Evolutionary conservation across 495 filamentous ascomycete genomes (phyloP), one percentile per base, ranked within the genome.

Genomic region (Xylaria castorea): DNA sequence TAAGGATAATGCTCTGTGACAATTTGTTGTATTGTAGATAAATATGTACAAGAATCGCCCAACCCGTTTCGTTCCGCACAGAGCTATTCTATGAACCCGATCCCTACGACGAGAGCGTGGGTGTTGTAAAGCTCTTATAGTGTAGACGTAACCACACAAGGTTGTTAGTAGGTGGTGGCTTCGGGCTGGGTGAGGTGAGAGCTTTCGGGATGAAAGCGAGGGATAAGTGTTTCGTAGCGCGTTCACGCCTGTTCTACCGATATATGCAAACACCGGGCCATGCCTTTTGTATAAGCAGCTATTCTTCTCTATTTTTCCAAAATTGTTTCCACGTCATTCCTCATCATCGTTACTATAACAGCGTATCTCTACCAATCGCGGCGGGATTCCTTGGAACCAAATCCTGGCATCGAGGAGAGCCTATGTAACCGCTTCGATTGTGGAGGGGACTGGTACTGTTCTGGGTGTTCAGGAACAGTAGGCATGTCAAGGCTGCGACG

Each of bases 331-430:
- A 53, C 42, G 51, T 72, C 63, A 72, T 67, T 66, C 63, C 36
- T 66, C 63, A 72, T 72, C 38, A 61, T 72, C 63, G 55, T 72
- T 66, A 66, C 27, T 66, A 48, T 62, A 42, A 71, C 58, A 71
- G 64, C 32, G 61, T 70, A 32, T 76, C 61, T n/a, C 68, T 66
- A 72, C 77, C 77, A 78, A 22, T 79, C 74, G 16, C 72, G 70
- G 51, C 73, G 75, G 70, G 51, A 75, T n/a, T 32, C 70, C n/a
- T 73, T 68, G 22, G 80, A 82, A 61, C 83, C 83, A 51, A 87
- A 87, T 63, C 84, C 83, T 5, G 85, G 83, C 80, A 87, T 85
- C 20, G 80, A 80, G 32, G 83, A 84, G 80, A 85, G 83, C 51
- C 85, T 75, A 75, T 83, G 82, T 63, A 85, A 68, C 58, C 78